Percentiles rank a stretch among this genome's conserved stretches.
Conservation (phyloP, 345 rosid species). For the Erodium maritimum region DNA sequence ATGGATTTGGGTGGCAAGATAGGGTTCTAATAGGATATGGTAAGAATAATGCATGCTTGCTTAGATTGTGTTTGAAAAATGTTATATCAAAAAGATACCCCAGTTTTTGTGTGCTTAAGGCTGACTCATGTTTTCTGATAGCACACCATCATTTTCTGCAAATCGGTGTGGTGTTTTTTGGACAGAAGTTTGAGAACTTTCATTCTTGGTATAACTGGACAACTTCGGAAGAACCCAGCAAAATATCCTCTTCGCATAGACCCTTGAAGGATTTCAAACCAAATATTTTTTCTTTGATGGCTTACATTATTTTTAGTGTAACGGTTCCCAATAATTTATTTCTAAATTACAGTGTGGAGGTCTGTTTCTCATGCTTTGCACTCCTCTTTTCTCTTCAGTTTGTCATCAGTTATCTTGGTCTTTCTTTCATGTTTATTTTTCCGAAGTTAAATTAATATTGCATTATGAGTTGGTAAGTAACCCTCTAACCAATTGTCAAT, state of each 20-base stretch:
- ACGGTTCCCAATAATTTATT: neutral
- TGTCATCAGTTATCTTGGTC: neutral
- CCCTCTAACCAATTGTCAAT: neutral
- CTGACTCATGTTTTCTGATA: neutral
- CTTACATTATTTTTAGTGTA: neutral
- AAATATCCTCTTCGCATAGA: neutral
- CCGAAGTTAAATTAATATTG: neutral
- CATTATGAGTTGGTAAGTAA: no score
- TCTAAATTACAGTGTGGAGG: neutral
- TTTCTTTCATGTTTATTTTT: neutral
- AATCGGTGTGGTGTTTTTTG: neutral
- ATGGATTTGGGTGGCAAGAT: neutral
- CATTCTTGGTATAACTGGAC: neutral
- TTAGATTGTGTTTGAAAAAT: neutral
- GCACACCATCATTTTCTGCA: neutral
- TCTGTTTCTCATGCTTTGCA: neutral
- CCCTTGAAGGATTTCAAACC: neutral
- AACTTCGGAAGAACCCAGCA: neutral
- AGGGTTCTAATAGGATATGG: neutral
- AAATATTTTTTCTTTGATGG: neutral
- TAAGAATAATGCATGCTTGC: neutral
- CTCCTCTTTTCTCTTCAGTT: neutral
- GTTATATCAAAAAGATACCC: neutral
- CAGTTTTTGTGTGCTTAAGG: neutral
- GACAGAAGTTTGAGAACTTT: neutral